Percentiles rank a stretch among this genome's conserved stretches.
These are phyloP conservation scores for Arctium lappa DNA, from an alignment of 129 eudicot species.

Conservation along the genomic window DNA sequence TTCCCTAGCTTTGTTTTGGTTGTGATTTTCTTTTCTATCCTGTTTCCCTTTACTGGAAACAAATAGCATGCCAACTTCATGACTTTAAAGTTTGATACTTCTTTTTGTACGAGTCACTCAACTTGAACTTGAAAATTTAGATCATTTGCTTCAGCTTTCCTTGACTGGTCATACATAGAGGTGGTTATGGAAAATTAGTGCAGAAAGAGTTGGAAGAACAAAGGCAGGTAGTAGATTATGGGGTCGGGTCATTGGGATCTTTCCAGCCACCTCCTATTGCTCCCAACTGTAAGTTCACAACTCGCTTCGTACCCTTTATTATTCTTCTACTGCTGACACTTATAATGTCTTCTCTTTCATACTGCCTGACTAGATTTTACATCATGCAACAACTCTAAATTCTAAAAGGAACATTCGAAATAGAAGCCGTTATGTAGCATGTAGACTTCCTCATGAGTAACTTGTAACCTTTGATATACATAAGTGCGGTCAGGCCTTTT, in stretches of 20 bases:
- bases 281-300: slow-evolving; percentile 62
- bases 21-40: background rate
- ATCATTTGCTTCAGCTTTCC: slow-evolving; percentile 29
- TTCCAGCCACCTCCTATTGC: slow-evolving; percentile 73
- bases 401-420: background rate
- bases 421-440: background rate
- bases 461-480: background rate
- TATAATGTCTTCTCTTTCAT: background rate
- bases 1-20: background rate
- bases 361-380: background rate
- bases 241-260: slow-evolving; percentile 76
- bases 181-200: slow-evolving; percentile 94
- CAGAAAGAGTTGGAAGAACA: slow-evolving; percentile 88
- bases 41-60: background rate
- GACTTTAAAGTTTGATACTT: background rate
- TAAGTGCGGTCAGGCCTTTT: background rate
- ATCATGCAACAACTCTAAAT: background rate
- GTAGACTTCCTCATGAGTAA: background rate
- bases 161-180: slow-evolving; percentile 80
- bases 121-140: background rate
- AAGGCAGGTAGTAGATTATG: slow-evolving; percentile 90
- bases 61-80: background rate
- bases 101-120: background rate
- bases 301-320: background rate
- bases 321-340: background rate